phyloP scores from a whole-genome alignment of 495 filamentous ascomycete species.

The Lentithecium fluviatile region DNA sequence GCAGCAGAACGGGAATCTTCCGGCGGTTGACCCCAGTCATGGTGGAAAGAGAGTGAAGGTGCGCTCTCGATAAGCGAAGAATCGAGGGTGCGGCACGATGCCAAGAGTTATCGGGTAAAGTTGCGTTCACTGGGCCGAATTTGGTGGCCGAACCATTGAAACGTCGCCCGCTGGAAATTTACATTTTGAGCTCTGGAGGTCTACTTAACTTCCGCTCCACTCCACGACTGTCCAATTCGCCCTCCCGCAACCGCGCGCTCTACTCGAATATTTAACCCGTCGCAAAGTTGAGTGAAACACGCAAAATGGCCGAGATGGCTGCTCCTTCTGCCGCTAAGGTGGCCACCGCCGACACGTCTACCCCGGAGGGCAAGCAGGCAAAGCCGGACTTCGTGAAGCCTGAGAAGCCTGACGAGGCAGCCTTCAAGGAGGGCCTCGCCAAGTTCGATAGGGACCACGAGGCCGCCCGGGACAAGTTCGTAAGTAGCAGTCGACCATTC shows the following conservation, averaged over 20 bases:
- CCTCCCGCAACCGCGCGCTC: too few relatives aligned
- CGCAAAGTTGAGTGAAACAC: too few relatives aligned
- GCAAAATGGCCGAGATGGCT: slow-evolving; percentile 40
- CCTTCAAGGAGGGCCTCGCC: slow-evolving; percentile 67
- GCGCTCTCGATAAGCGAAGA: not conserved
- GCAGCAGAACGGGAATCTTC: slow-evolving; percentile 65
- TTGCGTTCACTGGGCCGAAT: slow-evolving; percentile 2
- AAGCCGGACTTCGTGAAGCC: slow-evolving; percentile 43
- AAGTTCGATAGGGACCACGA: slow-evolving; percentile 81
- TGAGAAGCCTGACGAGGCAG: slow-evolving; percentile 68
- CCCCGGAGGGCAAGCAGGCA: slow-evolving; percentile 33
- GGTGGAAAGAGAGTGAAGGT: not conserved
- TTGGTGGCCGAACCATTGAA: not conserved
- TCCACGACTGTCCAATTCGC: not conserved
- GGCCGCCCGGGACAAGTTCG: slow-evolving; percentile 69
- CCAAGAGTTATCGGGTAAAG: slow-evolving; percentile 11
- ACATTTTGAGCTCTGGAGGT: not conserved
- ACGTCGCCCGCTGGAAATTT: slow-evolving; percentile 1
- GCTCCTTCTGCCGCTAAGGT: slow-evolving; percentile 34
- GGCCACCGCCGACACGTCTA: slow-evolving; percentile 27
- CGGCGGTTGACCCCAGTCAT: slow-evolving; percentile 11
- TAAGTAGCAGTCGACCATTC: slow-evolving; percentile 50
- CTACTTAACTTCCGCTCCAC: too few relatives aligned
- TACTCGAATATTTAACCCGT: not conserved
- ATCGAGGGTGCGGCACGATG: not conserved